Base-by-base conservation (phyloP, 805 yeast genomes). In the Myxozyma lipomycoides region DNA sequence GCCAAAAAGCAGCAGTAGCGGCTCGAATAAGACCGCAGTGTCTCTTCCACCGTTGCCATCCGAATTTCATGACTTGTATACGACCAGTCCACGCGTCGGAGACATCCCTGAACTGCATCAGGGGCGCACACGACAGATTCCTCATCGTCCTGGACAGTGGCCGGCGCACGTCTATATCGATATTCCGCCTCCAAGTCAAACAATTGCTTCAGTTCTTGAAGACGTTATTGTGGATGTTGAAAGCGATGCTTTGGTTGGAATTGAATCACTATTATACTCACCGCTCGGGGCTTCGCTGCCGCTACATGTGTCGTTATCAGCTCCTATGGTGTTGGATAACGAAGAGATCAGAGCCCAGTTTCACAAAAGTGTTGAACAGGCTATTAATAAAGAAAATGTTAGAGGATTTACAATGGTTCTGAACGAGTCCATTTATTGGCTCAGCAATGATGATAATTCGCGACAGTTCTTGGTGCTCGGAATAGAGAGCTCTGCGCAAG, bases 121-220 rank as follows among this genome's bases (percentile, higher is more conserved):
- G 19, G 59, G 59, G 26, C 58, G 59, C 15, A 39, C 18, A 10
- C 49, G 59, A 10, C 35, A 30, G 40, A 18, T 32, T 18, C 48
- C 50, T 10, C 59, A 55, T 28, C 45, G 35, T 18, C 40, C 23
- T 2, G 59, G 56, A 10, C 38, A 26, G 24, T 55, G 59, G 59
- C 58, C 59, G 40, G 26, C 51, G 24, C 58, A 51, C 19, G 54
- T 52, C n/a, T 55, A 48, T 19, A 37, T 45, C 34, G 57, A 55
- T n/a, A 52, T 53, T 36, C 24, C 10, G 45, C 24, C 12, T 21
- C 3, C 6, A 48, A 18, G 10, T 36, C 23, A 28, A 7, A 12
- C 7, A 7, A 28, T 12, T 28, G 12, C 32, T 17, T 12, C 18
- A 10, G 6, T 35, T 10, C n/a, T 10, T 5, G n/a, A 35, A 9